phyloP scores from a whole-genome alignment of 2,329 filamentous ascomycete genomes.

The Hymenoscyphus occultus region DNA sequence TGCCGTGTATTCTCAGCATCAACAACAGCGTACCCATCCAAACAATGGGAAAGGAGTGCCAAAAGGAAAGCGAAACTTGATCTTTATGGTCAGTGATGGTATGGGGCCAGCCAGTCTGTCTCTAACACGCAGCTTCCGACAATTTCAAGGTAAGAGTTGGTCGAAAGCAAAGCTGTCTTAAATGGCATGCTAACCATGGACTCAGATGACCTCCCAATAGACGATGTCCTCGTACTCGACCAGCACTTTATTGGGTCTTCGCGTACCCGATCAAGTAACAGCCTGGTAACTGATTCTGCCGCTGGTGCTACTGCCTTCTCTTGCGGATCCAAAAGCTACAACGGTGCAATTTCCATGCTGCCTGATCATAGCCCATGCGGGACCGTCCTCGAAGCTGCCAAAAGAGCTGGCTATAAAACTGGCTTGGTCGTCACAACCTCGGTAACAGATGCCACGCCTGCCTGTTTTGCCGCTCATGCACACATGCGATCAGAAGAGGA shows the following conservation, averaged over 20 bases:
- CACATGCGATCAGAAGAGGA: constrained; percentile 78
- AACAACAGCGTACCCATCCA: constrained; percentile 39
- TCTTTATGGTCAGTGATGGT: constrained; percentile 99
- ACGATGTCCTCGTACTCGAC: constrained; percentile 77
- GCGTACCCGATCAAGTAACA: constrained; percentile 78
- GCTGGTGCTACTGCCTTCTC: constrained; percentile 97
- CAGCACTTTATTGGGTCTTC: constrained; percentile 87
- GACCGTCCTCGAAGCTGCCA: constrained; percentile 89
- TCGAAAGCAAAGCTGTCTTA: not conserved
- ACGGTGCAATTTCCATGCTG: constrained; percentile 87
- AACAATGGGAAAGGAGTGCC: constrained; percentile 33
- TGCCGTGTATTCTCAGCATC: constrained; percentile 74
- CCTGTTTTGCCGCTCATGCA: constrained; percentile 90
- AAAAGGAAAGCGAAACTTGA: constrained; percentile 78
- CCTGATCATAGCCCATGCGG: constrained; percentile 86
- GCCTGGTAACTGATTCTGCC: constrained; percentile 89
- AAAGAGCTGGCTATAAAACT: constrained; percentile 86
- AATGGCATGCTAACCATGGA: constrained; percentile 2
- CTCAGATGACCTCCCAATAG: constrained; percentile 62
- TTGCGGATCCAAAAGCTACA: constrained; percentile 91
- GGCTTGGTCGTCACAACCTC: constrained; percentile 93
- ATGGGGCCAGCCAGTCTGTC: constrained; percentile 94
- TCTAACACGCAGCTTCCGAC: constrained; percentile 81
- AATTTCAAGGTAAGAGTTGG: constrained; percentile 54
- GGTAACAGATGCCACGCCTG: constrained; percentile 92